phyloP scores from a whole-genome alignment of 176 grass and related monocot genomes.

The Ensete ventricosum region DNA sequence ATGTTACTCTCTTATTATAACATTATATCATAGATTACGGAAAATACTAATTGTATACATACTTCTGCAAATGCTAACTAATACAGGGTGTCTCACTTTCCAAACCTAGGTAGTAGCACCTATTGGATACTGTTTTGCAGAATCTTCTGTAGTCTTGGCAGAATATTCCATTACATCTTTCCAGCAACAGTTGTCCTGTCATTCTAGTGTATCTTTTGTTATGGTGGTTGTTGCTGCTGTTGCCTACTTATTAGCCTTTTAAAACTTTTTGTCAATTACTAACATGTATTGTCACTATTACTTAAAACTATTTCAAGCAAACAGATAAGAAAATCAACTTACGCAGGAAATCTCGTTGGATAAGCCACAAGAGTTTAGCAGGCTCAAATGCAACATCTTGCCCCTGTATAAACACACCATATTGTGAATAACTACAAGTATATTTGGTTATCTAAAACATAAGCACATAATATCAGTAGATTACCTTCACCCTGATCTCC shows the following conservation, averaged over 20 bases:
- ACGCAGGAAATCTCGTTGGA: slow-evolving; percentile 91
- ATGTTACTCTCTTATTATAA: neutral
- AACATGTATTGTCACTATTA: neutral
- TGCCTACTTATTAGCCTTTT: too few species aligned
- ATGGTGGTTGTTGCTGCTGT: too few species aligned
- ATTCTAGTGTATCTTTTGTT: too few species aligned
- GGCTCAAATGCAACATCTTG: slow-evolving; percentile 94
- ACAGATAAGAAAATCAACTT: slow-evolving; percentile 26
- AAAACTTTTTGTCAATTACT: too few species aligned
- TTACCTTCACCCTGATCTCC: slow-evolving; percentile 85
- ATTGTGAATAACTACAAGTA: neutral
- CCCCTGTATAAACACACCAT: slow-evolving; percentile 36
- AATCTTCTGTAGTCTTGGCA: neutral
- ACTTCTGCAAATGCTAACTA: too few species aligned
- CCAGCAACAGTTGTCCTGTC: too few species aligned
- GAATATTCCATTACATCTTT: neutral
- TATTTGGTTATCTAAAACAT: neutral
- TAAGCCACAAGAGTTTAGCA: slow-evolving; percentile 94
- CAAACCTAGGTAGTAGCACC: neutral
- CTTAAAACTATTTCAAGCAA: neutral
- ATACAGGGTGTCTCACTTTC: neutral
- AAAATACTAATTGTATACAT: too few species aligned
- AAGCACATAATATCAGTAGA: neutral
- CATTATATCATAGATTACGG: neutral
- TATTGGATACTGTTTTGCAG: neutral